These are phyloP conservation scores for Turnera subulata DNA, from an alignment of 345 rosid genomes.

Conservation along the genomic window DNA sequence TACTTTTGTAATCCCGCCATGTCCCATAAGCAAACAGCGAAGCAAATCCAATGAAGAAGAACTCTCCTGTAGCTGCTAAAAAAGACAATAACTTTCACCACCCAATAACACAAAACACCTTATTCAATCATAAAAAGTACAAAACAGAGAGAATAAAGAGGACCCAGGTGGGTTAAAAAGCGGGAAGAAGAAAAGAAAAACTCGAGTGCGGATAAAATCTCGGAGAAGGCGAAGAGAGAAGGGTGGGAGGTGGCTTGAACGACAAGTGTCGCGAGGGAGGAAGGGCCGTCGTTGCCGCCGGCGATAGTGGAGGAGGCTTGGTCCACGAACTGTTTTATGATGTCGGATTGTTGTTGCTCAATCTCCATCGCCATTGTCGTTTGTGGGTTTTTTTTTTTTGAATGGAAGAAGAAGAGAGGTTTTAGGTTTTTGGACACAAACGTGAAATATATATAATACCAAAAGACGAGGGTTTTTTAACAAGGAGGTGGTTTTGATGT, in stretches of 20 bases:
- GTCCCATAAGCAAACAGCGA: slow-evolving; percentile 20
- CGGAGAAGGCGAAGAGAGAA: slow-evolving; percentile 21
- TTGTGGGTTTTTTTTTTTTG: neutral
- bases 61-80: slow-evolving; percentile 13
- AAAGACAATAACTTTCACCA: neutral
- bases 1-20: slow-evolving; percentile 19
- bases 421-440: no score
- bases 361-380: slow-evolving; percentile 26
- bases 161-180: neutral
- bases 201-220: slow-evolving; percentile 15
- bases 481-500: no score
- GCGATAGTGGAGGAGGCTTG: slow-evolving; percentile 27
- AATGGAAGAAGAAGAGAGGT: no score
- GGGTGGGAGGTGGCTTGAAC: slow-evolving; percentile 21
- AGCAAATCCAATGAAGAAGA: slow-evolving; percentile 13
- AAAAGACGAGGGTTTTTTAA: no score
- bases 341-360: slow-evolving; percentile 36
- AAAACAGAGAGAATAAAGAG: neutral
- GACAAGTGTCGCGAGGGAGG: slow-evolving; percentile 5
- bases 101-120: neutral
- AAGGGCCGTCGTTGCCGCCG: neutral
- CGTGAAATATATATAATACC: no score
- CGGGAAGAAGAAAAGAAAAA: neutral
- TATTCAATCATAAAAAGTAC: no score
- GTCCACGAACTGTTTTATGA: slow-evolving; percentile 31